Conservation (phyloP, 495 filamentous ascomycete species). For the Penicillium pulvis region DNA sequence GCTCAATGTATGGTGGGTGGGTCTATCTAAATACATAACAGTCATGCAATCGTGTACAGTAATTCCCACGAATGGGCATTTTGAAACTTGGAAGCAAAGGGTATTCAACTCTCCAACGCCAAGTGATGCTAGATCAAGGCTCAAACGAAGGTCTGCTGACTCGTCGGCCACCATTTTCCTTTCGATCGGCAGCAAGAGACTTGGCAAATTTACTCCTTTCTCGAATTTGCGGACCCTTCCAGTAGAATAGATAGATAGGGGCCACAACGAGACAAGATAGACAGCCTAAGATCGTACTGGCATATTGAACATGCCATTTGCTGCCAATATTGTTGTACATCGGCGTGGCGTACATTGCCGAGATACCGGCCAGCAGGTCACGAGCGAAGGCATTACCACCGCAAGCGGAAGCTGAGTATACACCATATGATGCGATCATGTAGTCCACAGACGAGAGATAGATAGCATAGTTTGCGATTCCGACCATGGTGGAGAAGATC, state of each 20-base stretch:
- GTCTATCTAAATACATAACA: background rate
- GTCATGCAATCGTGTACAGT: background rate
- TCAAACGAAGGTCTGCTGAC: slow-evolving; percentile 24
- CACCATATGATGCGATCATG: slow-evolving; percentile 75
- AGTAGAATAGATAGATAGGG: slow-evolving; percentile 55
- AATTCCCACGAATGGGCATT: background rate
- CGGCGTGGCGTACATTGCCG: slow-evolving; percentile 45
- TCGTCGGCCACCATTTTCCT: slow-evolving; percentile 31
- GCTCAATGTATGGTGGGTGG: background rate
- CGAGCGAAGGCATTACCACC: slow-evolving; percentile 62
- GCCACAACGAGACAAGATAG: slow-evolving; percentile 45
- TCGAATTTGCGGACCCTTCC: slow-evolving; percentile 49
- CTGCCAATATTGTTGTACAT: slow-evolving; percentile 44
- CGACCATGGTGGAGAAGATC: slow-evolving; percentile 60
- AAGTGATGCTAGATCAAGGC: background rate
- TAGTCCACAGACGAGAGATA: slow-evolving; percentile 80
- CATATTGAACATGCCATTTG: slow-evolving; percentile 45
- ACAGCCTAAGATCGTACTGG: slow-evolving; percentile 45
- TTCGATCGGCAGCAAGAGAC: slow-evolving; percentile 28
- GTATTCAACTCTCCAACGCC: background rate
- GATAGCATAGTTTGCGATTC: slow-evolving; percentile 67
- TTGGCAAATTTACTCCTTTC: slow-evolving; percentile 50
- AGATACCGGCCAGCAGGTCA: slow-evolving; percentile 48
- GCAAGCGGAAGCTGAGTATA: slow-evolving; percentile 73
- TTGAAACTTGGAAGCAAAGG: background rate